Evolutionary conservation across 2,329 filamentous ascomycete species (phyloP).

Genomic region (Fusarium coffeatum): DNA sequence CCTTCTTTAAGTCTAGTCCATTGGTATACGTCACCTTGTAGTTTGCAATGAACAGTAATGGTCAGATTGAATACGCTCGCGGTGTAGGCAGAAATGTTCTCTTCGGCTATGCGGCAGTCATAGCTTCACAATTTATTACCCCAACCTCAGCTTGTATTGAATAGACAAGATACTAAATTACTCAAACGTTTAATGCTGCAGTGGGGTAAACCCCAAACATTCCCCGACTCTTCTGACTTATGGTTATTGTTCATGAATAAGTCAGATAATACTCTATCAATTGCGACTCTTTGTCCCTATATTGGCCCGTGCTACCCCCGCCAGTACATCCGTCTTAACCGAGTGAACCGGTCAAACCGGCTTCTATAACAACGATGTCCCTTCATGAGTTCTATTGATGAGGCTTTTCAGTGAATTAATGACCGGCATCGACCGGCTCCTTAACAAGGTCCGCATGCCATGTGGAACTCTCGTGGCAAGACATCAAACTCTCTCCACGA

Average conservation of each 20-base stretch:
- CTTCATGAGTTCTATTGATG: neutral
- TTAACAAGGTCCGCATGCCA: constrained; percentile 18
- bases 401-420: too few species aligned
- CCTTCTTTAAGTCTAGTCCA: constrained; percentile 11
- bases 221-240: constrained; percentile 7
- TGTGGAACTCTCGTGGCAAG: constrained; percentile 30
- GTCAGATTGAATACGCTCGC: constrained; percentile 5
- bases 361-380: neutral
- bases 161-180: too few species aligned
- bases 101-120: constrained; percentile 7
- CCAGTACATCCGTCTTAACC: constrained; percentile 41
- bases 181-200: neutral
- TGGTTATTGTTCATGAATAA: constrained; percentile 26
- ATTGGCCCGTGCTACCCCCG: constrained; percentile 33
- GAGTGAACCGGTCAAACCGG: constrained; percentile 31
- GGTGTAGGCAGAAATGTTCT: neutral
- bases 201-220: neutral
- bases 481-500: constrained; percentile 3
- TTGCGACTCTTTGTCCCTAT: constrained; percentile 24
- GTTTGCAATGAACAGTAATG: constrained; percentile 2
- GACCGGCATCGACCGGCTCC: constrained; percentile 39
- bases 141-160: neutral
- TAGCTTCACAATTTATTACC: neutral
- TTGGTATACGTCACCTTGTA: neutral
- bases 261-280: constrained; percentile 10